Base-by-base conservation (phyloP, 176 grass and related monocot species). In the Stipa capillata region DNA sequence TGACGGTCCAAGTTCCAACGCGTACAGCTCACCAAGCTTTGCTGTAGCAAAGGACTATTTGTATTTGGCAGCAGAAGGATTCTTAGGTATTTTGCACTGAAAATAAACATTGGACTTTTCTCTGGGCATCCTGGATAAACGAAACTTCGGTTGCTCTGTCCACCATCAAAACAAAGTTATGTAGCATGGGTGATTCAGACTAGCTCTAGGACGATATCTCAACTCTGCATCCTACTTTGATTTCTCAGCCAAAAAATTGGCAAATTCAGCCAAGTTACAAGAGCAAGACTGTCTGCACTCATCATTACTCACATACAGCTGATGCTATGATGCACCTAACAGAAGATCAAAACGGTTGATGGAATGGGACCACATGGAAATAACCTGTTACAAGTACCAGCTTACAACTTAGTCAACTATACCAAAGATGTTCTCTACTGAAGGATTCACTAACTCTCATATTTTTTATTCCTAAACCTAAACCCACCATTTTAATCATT, bases 381-480 rank as follows among this genome's bases (percentile, higher is more conserved):
- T 27, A 39, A 40, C n/a, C 7, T 55, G 50, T 74, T 53, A 36
- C 47, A 18, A 50, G n/a, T n/a, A n/a, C n/a, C n/a, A n/a, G n/a
- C n/a, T n/a, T n/a, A n/a, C 48, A 73, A 0, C 2, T 4, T 9
- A 45, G 14, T 60, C 55, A 13, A 29, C 45, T 55, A 63, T 79
- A 48, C 67, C 66, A 66, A 79, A 70, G 33, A 72, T 72, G 21
- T 1, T 3, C n/a, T 87, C 6, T 55, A 73, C 37, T 56, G 16
- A 56, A 80, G 49, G 41, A 65, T 28, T 79, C 33, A 9, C 70
- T 48, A 34, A 7, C 65, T 32, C 39, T 33, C 21, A 20, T 48
- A n/a, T n/a, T 17, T 78, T 54, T 42, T 55, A 59, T 37, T 72
- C 45, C 47, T 72, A 82, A 6, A 70, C 47, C 57, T 88, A 79